phyloP scores from a whole-genome alignment of 1,284 basidiomycete species.

The Fistulina hepatica region DNA sequence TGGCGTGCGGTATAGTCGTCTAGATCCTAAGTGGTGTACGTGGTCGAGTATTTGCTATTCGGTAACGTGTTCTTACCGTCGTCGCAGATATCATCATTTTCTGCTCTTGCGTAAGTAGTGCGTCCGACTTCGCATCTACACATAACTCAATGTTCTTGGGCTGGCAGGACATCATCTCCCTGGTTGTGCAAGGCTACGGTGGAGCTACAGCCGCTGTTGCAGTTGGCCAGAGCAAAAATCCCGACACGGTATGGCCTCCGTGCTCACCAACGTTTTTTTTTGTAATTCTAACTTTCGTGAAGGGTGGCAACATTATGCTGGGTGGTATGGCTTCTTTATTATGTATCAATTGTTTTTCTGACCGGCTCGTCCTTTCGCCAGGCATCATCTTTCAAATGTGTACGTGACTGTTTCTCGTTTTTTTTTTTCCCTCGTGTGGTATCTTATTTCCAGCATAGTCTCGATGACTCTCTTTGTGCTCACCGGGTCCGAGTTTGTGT shows the following conservation, averaged over 20 bases:
- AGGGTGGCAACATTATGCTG: conserved; percentile 29
- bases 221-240: conserved; percentile 9
- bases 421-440: neutral
- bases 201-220: conserved; percentile 28
- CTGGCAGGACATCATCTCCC: conserved; percentile 26
- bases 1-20: conserved; percentile 32
- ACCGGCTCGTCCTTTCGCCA: too few species aligned
- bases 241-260: conserved; percentile 3
- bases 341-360: conserved; percentile 1
- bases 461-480: conserved; percentile 9
- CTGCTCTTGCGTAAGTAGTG: conserved; percentile 17
- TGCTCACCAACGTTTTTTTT: neutral
- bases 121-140: neutral
- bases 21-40: conserved; percentile 21
- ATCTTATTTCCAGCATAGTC: conserved; percentile 1
- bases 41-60: conserved; percentile 10
- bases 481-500: conserved; percentile 8
- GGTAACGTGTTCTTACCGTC: neutral
- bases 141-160: neutral
- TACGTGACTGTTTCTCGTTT: neutral
- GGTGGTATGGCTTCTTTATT: conserved; percentile 24
- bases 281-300: neutral
- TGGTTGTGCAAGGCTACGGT: conserved; percentile 34
- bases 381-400: conserved; percentile 13
- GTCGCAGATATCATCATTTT: conserved; percentile 29